These are phyloP conservation scores for Kwoniella mangroviensis DNA, from an alignment of 768 basidiomycete species.

Conservation along the genomic window DNA sequence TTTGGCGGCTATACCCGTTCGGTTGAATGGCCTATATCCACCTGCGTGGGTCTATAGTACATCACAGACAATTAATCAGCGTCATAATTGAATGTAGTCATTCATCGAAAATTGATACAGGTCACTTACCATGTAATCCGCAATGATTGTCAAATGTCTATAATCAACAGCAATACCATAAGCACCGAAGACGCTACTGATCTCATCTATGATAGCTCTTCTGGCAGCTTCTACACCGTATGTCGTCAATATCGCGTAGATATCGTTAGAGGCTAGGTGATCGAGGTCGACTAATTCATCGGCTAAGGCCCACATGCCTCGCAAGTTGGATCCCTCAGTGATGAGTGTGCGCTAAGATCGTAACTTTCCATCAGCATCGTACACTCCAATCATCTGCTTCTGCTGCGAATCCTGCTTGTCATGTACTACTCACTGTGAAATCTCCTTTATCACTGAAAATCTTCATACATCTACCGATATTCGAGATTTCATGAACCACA, in stretches of 20 bases:
- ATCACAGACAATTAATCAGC: no score
- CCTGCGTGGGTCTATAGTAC: constrained; percentile 93
- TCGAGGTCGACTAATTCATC: constrained; percentile 70
- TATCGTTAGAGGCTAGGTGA: constrained; percentile 89
- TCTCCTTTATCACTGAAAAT: constrained; percentile 56
- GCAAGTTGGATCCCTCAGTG: constrained; percentile 93
- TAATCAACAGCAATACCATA: constrained; percentile 95
- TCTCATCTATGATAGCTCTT: constrained; percentile 84
- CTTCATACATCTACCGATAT: constrained; percentile 75
- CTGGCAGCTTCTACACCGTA: constrained; percentile 98
- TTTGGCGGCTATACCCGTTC: constrained; percentile 88
- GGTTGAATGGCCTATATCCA: constrained; percentile 96
- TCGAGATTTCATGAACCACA: constrained; percentile 84
- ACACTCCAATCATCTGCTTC: neutral
- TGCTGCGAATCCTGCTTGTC: no score
- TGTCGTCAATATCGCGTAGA: constrained; percentile 84
- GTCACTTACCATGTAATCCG: constrained; percentile 92
- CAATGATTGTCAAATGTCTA: constrained; percentile 93
- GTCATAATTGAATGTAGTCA: no score
- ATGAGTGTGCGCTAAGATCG: constrained; percentile 64
- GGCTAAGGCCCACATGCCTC: constrained; percentile 75
- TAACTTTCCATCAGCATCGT: constrained; percentile 11
- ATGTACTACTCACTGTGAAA: constrained; percentile 49
- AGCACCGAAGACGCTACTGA: constrained; percentile 84
- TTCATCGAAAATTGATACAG: no score